phyloP scores from a whole-genome alignment of 805 yeast genomes.

The Debaryomyces prosopidis region DNA sequence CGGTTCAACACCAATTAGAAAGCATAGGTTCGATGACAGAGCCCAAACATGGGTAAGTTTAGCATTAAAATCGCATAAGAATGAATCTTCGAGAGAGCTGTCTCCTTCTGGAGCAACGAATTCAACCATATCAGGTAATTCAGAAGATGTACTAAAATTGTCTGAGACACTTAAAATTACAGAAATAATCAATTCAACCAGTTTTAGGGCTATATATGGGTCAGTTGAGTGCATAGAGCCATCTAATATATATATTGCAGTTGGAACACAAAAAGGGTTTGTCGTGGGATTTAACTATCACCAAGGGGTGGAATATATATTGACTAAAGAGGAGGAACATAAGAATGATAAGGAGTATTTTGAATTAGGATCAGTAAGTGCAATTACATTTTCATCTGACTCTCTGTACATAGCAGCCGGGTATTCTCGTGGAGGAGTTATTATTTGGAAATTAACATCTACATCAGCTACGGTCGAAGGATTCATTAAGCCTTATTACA shows the following conservation, averaged over 20 bases:
- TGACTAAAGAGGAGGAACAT: conserved; percentile 33
- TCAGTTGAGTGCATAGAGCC: conserved; percentile 20
- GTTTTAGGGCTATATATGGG: conserved; percentile 25
- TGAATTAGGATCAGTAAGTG: conserved; percentile 38
- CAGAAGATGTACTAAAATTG: conserved; percentile 23
- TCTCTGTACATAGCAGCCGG: conserved; percentile 72
- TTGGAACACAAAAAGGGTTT: conserved; percentile 73
- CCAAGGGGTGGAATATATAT: conserved; percentile 53
- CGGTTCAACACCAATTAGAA: conserved; percentile 10
- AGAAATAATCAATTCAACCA: conserved; percentile 18
- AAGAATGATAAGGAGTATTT: conserved; percentile 1
- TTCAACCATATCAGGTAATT: background rate
- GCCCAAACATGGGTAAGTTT: conserved; percentile 31
- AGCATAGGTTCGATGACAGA: conserved; percentile 38
- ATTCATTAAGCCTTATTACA: conserved; percentile 52
- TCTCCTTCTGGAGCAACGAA: background rate
- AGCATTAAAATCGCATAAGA: conserved; percentile 14
- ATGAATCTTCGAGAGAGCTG: background rate
- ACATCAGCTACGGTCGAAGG: conserved; percentile 45
- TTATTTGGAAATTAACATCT: conserved; percentile 59
- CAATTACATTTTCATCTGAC: conserved; percentile 64
- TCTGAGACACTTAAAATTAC: conserved; percentile 20
- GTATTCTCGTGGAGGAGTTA: conserved; percentile 60
- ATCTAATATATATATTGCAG: conserved; percentile 41
- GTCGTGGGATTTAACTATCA: conserved; percentile 67